Evolutionary conservation across 805 yeast species (phyloP), one percentile per base, ranked within the genome.

Genomic region (Myxozyma sirexii): DNA sequence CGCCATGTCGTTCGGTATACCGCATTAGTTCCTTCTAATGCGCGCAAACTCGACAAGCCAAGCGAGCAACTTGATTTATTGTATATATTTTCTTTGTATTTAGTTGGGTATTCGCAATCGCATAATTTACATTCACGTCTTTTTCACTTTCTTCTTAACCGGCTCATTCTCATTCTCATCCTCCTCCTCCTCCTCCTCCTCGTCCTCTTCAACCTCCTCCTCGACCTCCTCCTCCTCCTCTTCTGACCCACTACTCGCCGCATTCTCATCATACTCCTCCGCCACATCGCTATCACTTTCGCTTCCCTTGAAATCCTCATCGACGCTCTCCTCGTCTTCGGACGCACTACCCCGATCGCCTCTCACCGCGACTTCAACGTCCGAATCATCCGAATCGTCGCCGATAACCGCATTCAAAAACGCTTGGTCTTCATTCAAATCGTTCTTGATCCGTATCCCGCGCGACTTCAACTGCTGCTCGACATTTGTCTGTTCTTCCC

Each of bases 401-500:
- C 83, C 88, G 71, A 90, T 79, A 4, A 90, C 96, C 60, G 85
- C 85, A 45, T 87, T 88, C 71, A 91, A 76, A 78, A 88, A 80
- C 51, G 85, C 85, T 75, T 91, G 90, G 43, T 93, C 96, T 56
- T 90, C 88, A 67, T 85, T 89, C 64, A 91, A 92, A 70, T 93
- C 98, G 71, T 92, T 92, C 77, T 86, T 87, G 53, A 93, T 89
- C 66, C 83, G 80, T 61, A 94, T 76, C 57, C 87, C 88, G 80
- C 90, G 91, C 50, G 87, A 84, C 67, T 81, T 82, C 74, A 93
- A 82, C 78, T 80, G 94, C 45, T 79, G 79, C 72, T 93, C 96
- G 60, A 94, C 79, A 1, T 83, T 76, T 52, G 82, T 84, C 74
- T 92, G 98, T 71, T 94, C 99, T 64, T 90, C 97, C 72, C 90